phyloP scores from a whole-genome alignment of 148 eudicot genomes.

The Drosera capensis region DNA sequence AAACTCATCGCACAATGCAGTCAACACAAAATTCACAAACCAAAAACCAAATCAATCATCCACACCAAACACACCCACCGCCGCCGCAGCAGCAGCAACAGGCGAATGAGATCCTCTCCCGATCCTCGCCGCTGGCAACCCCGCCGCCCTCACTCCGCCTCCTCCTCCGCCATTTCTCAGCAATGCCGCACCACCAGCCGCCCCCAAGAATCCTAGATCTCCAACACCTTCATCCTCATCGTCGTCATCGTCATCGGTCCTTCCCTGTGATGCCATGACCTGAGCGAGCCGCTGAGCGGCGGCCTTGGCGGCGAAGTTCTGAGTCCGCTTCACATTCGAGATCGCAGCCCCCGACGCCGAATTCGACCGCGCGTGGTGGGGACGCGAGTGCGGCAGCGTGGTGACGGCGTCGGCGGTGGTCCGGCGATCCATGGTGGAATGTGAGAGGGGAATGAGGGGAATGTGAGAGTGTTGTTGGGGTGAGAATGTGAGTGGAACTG shows the following conservation, averaged over 20 bases:
- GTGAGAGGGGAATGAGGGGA: slow-evolving; percentile 29
- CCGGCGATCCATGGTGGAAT: slow-evolving; percentile 58
- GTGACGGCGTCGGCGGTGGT: slow-evolving; percentile 12
- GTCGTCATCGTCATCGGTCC: slow-evolving; percentile 37
- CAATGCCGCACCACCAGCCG: slow-evolving; percentile 23
- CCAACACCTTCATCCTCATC: slow-evolving; percentile 22
- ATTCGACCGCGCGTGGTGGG: slow-evolving; percentile 42
- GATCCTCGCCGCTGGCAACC: slow-evolving; percentile 6
- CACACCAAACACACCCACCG: slow-evolving; percentile 11
- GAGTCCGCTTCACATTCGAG: slow-evolving; percentile 60
- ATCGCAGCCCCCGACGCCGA: slow-evolving; percentile 44
- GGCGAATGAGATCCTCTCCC: slow-evolving; percentile 38
- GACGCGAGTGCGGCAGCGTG: slow-evolving; percentile 23
- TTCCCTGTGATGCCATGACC: slow-evolving; percentile 69
- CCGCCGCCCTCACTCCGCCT: slow-evolving; percentile 8
- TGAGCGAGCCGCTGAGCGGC: slow-evolving; percentile 88
- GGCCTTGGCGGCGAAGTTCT: slow-evolving; percentile 75
- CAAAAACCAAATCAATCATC: background rate
- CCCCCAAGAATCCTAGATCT: slow-evolving; percentile 28
- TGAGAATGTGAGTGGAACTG: too few species aligned
- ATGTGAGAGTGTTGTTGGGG: too few species aligned
- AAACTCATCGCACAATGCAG: too few species aligned
- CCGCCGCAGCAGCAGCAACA: too few species aligned
- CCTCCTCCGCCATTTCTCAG: slow-evolving; percentile 13
- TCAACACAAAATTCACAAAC: too few species aligned